Base-by-base conservation (phyloP, 2,329 filamentous ascomycete genomes). In the Chrysosporium queenslandicum region DNA sequence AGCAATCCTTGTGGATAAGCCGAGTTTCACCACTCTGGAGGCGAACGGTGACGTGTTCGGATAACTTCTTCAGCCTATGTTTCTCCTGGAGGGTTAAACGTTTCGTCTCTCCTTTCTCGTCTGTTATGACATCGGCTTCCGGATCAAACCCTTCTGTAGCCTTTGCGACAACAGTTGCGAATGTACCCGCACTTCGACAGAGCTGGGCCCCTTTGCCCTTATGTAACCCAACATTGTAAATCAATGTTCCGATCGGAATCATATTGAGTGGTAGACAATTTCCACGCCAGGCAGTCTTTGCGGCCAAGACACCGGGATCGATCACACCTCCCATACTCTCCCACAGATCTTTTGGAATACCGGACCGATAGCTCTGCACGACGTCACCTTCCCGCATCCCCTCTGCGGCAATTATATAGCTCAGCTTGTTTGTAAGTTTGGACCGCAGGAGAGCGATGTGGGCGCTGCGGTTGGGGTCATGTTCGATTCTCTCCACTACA, bases 241-340 rank as follows among this genome's bases (percentile, higher is more conserved):
- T 82, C 39, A 88, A 81, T 2, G 89, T 95, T n/a, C 92, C 91
- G 36, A 96, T 79, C 1, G 92, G 94, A 55, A 98, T 86, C 83
- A 98, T 92, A 71, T 94, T 87, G 66, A 98, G 76, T 12, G 92
- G 92, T 60, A 98, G 72, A 67, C 92, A 98, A 70, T 98, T 98
- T 52, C 92, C 92, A 63, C 88, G 80, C 74, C 90, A 90, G 1
- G 89, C 90, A 21, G 94, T 98, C 74, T 87, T 92, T 27, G 92
- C 87, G 6, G 94, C 92, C 56, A 98, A 74, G 68, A 98, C 87
- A 84, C 94, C 94, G 9, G 91, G 89, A 76, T 98, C 92, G 47
- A 96, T 79, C 39, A 84, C 74, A 60, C 92, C 91, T 56, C 92
- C 92, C 90, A 98, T 97, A 65, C 83, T 89, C 47, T 85, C 82